phyloP scores from a whole-genome alignment of 306 rosid species.

The Hylodesmum podocarpum region DNA sequence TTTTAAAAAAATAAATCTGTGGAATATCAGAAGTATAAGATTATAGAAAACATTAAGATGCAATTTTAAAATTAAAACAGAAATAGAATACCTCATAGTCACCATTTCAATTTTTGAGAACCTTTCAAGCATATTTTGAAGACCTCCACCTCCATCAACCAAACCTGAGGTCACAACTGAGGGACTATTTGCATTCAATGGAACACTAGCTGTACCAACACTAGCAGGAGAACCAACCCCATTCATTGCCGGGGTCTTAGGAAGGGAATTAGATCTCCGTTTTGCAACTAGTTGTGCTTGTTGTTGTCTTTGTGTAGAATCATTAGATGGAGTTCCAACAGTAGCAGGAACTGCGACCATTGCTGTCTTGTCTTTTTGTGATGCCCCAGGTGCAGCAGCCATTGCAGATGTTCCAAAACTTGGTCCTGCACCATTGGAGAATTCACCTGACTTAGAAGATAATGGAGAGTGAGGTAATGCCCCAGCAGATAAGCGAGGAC shows the following conservation, averaged over 20 bases:
- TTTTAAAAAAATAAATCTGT: neutral
- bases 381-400: constrained; percentile 47
- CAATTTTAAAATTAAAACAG: constrained; percentile 14
- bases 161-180: constrained; percentile 67
- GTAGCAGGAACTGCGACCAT: constrained; percentile 58
- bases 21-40: neutral
- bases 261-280: constrained; percentile 75
- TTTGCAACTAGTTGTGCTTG: constrained; percentile 73
- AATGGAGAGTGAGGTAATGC: constrained; percentile 76
- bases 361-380: constrained; percentile 76
- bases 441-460: constrained; percentile 88
- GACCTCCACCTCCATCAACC: constrained; percentile 49
- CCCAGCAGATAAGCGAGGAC: constrained; percentile 85
- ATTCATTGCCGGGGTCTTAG: constrained; percentile 73
- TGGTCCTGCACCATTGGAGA: constrained; percentile 89
- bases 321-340: constrained; percentile 73
- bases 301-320: constrained; percentile 83
- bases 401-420: constrained; percentile 66
- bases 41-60: constrained; percentile 11
- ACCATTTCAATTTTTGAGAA: constrained; percentile 76
- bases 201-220: constrained; percentile 65
- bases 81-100: constrained; percentile 61
- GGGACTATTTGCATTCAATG: constrained; percentile 79
- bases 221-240: constrained; percentile 92
- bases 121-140: constrained; percentile 60